Evolutionary conservation across 2,329 filamentous ascomycete species (phyloP), one percentile per base, ranked within the genome.

Genomic region (Fusarium torulosum): DNA sequence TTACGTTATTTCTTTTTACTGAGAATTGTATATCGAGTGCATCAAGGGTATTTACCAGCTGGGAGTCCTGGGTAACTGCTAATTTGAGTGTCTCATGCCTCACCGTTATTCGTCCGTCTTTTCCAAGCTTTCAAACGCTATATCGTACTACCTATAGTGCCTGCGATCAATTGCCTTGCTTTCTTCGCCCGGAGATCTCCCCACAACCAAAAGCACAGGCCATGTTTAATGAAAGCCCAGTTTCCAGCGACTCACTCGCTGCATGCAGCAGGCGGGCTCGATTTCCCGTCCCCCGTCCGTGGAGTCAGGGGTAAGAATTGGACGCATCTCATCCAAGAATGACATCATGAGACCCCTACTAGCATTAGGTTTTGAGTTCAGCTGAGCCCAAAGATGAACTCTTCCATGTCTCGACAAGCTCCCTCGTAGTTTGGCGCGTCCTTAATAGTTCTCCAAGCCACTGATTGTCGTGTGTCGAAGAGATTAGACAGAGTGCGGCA

Each of bases 271-370:
- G 63, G 56, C 41, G 38, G 52, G 51, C 21, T 59, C 40, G 43
- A 50, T 38, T 44, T 66, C 46, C 57, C 55, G 40, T 54, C 50
- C 25, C 57, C 29, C 29, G 57, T 53, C 27, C 54, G 38, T 47
- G 46, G 64, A 61, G 67, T 69, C 68, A 71, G 65, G 68, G 68
- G 68, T 58, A 53, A 15, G 25, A 63, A 49, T 38, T 63, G 53
- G 59, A 33, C 58, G 53, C 56, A 31, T 41, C 52, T 38, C 52
- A 53, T 42, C 51, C 51, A 37, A 49, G 23, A 8, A 74, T 74
- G 72, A 74, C 72, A 74, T 74, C 72, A 74, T 74, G 56, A 57
- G 55, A 67, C 70, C 57, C 66, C 43, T 61, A 67, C 54, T 47
- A 61, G 27, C 41, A 55, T 63, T 63, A 52, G 52, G 54, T 49